Percentiles rank a stretch among this genome's conserved stretches.
phyloP scores from a whole-genome alignment of 176 grass and related monocot genomes.

The Hsuehochloa calcarea region DNA sequence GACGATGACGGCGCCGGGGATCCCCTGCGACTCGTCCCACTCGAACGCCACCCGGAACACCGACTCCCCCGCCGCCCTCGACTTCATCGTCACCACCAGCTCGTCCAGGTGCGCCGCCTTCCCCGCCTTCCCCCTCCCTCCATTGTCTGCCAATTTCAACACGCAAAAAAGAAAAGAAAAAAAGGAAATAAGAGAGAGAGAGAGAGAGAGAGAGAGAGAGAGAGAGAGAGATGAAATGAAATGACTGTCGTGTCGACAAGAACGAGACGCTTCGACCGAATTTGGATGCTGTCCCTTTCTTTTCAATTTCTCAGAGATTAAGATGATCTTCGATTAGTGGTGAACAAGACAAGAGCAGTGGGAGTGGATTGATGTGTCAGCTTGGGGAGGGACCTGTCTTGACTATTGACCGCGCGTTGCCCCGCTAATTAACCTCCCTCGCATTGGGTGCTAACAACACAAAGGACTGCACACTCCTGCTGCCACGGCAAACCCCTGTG shows the following conservation, averaged over 20 bases:
- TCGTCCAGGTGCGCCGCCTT: conserved; percentile 55
- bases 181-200: no score
- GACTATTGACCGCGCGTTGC: neutral
- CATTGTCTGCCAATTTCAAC: conserved; percentile 28
- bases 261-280: no score
- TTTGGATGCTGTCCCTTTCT: no score
- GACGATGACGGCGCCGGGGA: conserved; percentile 77
- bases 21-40: conserved; percentile 66
- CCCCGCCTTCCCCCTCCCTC: conserved; percentile 50
- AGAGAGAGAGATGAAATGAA: neutral
- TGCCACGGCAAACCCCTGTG: neutral
- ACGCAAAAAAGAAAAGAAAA: neutral
- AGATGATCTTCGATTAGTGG: neutral
- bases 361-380: neutral
- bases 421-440: neutral
- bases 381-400: neutral
- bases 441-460: neutral
- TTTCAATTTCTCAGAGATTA: neutral
- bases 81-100: conserved; percentile 37
- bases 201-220: no score
- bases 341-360: neutral
- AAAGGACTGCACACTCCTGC: neutral
- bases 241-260: no score
- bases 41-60: conserved; percentile 57
- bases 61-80: conserved; percentile 44